phyloP scores from a whole-genome alignment of 225 moss, liverwort and hornwort genomes.

The Neckera pumila region DNA sequence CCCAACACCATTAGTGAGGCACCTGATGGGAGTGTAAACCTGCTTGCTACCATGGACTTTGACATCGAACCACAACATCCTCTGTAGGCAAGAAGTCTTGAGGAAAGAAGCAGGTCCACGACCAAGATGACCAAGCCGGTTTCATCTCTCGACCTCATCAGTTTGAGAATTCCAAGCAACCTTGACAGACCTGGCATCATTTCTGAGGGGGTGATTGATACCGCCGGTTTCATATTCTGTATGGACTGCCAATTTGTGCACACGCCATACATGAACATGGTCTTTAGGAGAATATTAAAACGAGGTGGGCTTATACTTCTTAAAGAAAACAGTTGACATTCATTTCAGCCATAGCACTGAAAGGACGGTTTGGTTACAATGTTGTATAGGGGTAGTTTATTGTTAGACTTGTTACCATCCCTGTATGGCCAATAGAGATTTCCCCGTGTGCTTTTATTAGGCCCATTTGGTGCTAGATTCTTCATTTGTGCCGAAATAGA shows the following conservation, averaged over 20 bases:
- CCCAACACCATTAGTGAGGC: not conserved
- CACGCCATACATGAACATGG: conserved; percentile 26
- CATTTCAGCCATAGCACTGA: not conserved
- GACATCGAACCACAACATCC: conserved; percentile 7
- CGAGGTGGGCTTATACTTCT: not conserved
- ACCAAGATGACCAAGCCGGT: conserved; percentile 33
- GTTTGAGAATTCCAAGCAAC: conserved; percentile 38
- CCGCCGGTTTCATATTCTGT: conserved; percentile 42
- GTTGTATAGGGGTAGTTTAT: not conserved
- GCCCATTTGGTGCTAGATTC: not conserved
- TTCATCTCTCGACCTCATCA: not conserved
- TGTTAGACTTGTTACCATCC: not conserved
- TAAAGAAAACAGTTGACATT: not conserved
- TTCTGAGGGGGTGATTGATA: conserved; percentile 40
- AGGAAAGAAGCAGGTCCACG: conserved; percentile 33
- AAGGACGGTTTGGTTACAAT: not conserved
- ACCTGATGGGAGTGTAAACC: conserved; percentile 7
- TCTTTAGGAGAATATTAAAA: not conserved
- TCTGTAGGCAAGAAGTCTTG: conserved; percentile 36
- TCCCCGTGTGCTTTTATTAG: not conserved
- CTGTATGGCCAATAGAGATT: not conserved
- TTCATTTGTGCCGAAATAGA: not conserved
- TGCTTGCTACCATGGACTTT: conserved; percentile 15
- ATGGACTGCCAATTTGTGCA: conserved; percentile 40
- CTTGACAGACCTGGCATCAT: conserved; percentile 52